Percentiles rank a stretch among this genome's conserved stretches.
Conservation (phyloP, 2,329 filamentous ascomycete species). For the Aspergillus pseudonomiae region DNA sequence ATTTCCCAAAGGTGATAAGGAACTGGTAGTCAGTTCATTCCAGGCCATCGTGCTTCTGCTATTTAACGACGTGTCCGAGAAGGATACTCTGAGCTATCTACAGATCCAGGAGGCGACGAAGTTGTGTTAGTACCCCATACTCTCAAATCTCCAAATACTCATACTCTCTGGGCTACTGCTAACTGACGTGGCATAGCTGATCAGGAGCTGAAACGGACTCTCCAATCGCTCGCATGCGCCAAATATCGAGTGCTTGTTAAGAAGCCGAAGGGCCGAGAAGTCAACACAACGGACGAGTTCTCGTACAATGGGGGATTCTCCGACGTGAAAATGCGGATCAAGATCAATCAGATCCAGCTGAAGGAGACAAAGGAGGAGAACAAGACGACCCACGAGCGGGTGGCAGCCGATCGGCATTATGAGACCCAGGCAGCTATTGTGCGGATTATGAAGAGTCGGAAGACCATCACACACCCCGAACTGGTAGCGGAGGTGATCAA, state of each 20-base stretch:
- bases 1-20: conserved; percentile 80
- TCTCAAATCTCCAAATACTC: not conserved
- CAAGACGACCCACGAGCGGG: conserved; percentile 86
- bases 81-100: conserved; percentile 70
- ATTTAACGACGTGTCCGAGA: conserved; percentile 73
- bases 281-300: conserved; percentile 79
- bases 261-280: conserved; percentile 80
- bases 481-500: conserved; percentile 90
- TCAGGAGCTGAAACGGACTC: conserved; percentile 79
- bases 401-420: conserved; percentile 86
- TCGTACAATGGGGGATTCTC: conserved; percentile 75
- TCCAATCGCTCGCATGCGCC: conserved; percentile 93
- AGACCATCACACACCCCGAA: conserved; percentile 82
- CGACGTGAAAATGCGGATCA: conserved; percentile 84
- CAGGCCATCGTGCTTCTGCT: conserved; percentile 88
- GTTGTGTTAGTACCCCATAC: conserved; percentile 58
- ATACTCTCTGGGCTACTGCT: conserved; percentile 18
- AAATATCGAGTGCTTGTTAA: conserved; percentile 84
- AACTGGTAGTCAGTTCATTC: conserved; percentile 86
- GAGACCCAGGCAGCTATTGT: conserved; percentile 98
- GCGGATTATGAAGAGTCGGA: conserved; percentile 92
- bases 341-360: conserved; percentile 98
- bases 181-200: conserved; percentile 55
- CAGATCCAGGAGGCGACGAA: conserved; percentile 76
- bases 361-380: conserved; percentile 97